A percentile compares a stretch with the other conserved stretches of the same genome.
Conservation (phyloP, 2,329 filamentous ascomycete genomes). For the Diaporthe vexans region DNA sequence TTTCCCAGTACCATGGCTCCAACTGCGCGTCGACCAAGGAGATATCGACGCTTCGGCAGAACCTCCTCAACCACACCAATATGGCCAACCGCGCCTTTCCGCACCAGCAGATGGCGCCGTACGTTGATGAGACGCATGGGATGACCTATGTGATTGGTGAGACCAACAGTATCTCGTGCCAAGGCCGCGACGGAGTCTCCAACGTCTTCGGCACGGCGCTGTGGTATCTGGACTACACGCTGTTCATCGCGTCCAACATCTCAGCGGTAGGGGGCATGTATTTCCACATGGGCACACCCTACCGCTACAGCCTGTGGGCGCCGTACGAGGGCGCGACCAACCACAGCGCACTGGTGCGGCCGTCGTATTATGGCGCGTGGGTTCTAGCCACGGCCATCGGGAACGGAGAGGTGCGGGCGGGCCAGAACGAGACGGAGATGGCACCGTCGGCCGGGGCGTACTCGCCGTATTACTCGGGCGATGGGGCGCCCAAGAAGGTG, state of each 20-base stretch:
- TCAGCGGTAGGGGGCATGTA: slow-evolving; percentile 27
- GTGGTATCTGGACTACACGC: slow-evolving; percentile 34
- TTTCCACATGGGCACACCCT: slow-evolving; percentile 44
- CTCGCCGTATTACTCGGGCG: slow-evolving; percentile 42
- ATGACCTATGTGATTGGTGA: slow-evolving; percentile 41
- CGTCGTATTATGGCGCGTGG: slow-evolving; percentile 46
- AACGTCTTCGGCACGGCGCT: slow-evolving; percentile 29
- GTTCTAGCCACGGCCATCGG: slow-evolving; percentile 40
- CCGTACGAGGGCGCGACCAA: slow-evolving; percentile 41
- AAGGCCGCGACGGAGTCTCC: slow-evolving; percentile 20
- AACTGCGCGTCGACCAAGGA: slow-evolving; percentile 19
- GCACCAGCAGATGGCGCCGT: slow-evolving; percentile 42
- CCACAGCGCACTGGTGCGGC: slow-evolving; percentile 37
- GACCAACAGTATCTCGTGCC: slow-evolving; percentile 36
- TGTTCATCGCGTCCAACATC: slow-evolving; percentile 36
- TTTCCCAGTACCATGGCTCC: slow-evolving; percentile 13
- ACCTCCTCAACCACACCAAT: slow-evolving; percentile 42
- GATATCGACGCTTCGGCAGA: slow-evolving; percentile 34
- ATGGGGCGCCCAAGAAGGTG: slow-evolving; percentile 36
- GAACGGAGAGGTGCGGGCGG: slow-evolving; percentile 13
- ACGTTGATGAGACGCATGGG: slow-evolving; percentile 26
- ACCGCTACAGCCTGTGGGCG: slow-evolving; percentile 46
- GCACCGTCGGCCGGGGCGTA: slow-evolving; percentile 38
- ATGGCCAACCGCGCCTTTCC: slow-evolving; percentile 43
- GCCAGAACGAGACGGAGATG: slow-evolving; percentile 41